Conservation (phyloP, 306 rosid genomes). For the Morella rubra region DNA sequence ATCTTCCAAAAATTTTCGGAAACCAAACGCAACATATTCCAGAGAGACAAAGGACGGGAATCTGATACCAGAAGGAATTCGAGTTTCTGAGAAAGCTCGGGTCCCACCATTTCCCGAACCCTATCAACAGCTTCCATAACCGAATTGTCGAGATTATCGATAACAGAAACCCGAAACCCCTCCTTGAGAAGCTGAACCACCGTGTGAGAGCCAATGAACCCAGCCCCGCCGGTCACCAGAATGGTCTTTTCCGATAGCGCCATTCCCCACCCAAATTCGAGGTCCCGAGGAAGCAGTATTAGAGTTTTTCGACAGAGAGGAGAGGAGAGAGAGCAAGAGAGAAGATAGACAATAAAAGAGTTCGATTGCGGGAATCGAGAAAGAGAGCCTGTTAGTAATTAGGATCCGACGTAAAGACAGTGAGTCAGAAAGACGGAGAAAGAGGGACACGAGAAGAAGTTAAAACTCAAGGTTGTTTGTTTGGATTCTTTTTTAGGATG, state of each 20-base stretch:
- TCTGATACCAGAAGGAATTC: conserved; percentile 43
- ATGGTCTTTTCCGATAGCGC: conserved; percentile 56
- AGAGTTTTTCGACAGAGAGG: background rate
- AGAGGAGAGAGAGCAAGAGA: background rate
- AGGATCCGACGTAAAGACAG: background rate
- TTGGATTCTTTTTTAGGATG: background rate
- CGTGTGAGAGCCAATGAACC: conserved; percentile 89
- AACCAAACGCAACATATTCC: too few species aligned
- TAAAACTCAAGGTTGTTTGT: background rate
- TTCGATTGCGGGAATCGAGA: background rate
- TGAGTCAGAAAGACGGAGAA: background rate
- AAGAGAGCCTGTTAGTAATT: too few species aligned
- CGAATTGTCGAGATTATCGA: conserved; percentile 82
- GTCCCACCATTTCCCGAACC: conserved; percentile 68
- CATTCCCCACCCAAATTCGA: conserved; percentile 8
- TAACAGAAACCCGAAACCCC: conserved; percentile 56
- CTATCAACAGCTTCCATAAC: conserved; percentile 66
- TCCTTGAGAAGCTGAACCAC: conserved; percentile 77
- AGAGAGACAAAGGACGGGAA: too few species aligned
- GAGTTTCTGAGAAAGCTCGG: conserved; percentile 68
- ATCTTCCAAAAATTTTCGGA: too few species aligned
- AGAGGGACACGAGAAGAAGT: background rate
- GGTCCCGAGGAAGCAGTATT: background rate
- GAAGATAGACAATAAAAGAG: background rate
- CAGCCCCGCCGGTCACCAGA: conserved; percentile 88